Conservation (phyloP, 1,284 basidiomycete species). For the Ganoderma lucidum region DNA sequence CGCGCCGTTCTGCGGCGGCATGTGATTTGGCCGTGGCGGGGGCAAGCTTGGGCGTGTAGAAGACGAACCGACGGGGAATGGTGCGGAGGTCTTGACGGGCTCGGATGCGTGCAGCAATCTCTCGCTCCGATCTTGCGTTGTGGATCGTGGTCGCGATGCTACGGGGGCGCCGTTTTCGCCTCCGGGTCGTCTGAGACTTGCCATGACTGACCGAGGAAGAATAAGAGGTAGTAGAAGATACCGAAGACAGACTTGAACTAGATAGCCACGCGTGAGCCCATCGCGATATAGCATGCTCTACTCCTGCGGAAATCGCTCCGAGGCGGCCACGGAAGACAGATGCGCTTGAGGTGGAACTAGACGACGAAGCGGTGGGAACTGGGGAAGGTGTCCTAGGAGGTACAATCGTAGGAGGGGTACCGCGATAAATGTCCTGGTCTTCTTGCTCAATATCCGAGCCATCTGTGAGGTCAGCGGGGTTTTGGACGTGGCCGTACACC, state of each 20-base stretch:
- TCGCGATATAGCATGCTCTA: slow-evolving; percentile 55
- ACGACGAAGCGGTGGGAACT: slow-evolving; percentile 45
- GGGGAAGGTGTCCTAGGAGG: slow-evolving; percentile 41
- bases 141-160: slow-evolving; percentile 54
- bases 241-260: slow-evolving; percentile 51
- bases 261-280: slow-evolving; percentile 57
- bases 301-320: slow-evolving; percentile 50
- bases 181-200: slow-evolving; percentile 50
- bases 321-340: slow-evolving; percentile 46
- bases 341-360: slow-evolving; percentile 40
- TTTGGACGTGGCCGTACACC: slow-evolving; percentile 33
- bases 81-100: slow-evolving; percentile 67
- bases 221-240: slow-evolving; percentile 51
- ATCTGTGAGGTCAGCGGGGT: slow-evolving; percentile 25
- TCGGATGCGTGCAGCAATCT: slow-evolving; percentile 63
- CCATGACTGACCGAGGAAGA: slow-evolving; percentile 42
- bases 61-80: slow-evolving; percentile 69
- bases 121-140: slow-evolving; percentile 61
- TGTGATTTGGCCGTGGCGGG: slow-evolving; percentile 23
- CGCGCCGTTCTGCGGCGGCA: slow-evolving; percentile 16
- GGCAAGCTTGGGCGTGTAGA: slow-evolving; percentile 61
- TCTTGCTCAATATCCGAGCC: slow-evolving; percentile 44
- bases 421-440: slow-evolving; percentile 66
- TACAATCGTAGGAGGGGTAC: slow-evolving; percentile 46
- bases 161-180: slow-evolving; percentile 50